Percentiles rank a stretch among this genome's conserved stretches.
Conservation (phyloP, 192 early-diverging fungal species). For the Cladochytrium replicatum region DNA sequence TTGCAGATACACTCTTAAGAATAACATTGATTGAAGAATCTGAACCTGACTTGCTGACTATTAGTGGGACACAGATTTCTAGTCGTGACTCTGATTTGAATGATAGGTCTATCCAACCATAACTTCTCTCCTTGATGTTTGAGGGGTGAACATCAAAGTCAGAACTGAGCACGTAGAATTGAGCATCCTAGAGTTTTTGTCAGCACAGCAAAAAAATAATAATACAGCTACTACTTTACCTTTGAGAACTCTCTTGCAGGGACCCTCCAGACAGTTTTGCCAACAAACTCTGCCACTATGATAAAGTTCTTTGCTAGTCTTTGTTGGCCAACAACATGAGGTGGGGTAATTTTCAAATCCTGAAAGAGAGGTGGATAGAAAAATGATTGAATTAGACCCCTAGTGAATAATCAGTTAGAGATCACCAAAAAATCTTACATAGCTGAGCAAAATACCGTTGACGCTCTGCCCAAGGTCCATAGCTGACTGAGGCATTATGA, state of each 20-base stretch:
- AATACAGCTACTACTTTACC: constrained; percentile 28
- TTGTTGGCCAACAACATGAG: constrained; percentile 39
- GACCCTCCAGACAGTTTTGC: constrained; percentile 44
- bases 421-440: not conserved
- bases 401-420: constrained; percentile 9
- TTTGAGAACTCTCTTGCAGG: constrained; percentile 66
- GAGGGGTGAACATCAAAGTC: no score
- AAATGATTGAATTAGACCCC: constrained; percentile 51
- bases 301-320: constrained; percentile 48
- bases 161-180: not conserved
- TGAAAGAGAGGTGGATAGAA: constrained; percentile 65
- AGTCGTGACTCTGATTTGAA: constrained; percentile 33
- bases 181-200: not conserved
- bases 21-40: constrained; percentile 35
- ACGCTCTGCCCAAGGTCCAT: constrained; percentile 75
- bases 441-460: constrained; percentile 38
- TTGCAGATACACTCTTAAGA: constrained; percentile 34
- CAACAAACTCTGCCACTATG: constrained; percentile 50
- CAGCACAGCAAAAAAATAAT: not conserved
- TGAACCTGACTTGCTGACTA: constrained; percentile 42
- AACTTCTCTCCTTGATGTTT: constrained; percentile 37
- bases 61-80: constrained; percentile 50
- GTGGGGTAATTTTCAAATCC: constrained; percentile 30
- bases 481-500: constrained; percentile 48
- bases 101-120: constrained; percentile 65